These are phyloP conservation scores for Neonectria coccinea DNA, from an alignment of 2,329 filamentous ascomycete species.

Conservation along the genomic window DNA sequence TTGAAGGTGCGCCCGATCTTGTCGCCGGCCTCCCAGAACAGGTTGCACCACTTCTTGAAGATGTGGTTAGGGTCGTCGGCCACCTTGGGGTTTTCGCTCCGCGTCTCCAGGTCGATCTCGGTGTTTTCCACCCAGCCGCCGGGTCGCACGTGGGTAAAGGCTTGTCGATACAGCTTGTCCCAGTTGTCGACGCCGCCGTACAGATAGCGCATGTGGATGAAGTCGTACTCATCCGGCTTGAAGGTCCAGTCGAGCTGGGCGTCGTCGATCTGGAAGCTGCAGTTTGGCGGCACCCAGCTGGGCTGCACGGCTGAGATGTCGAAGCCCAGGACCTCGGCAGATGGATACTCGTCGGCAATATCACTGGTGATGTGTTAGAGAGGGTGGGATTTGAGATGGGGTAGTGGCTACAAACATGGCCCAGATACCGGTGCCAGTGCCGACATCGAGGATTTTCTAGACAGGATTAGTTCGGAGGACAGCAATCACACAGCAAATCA, in stretches of 20 bases:
- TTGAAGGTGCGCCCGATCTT: slow-evolving; percentile 44
- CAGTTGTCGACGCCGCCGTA: slow-evolving; percentile 69
- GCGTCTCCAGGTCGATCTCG: slow-evolving; percentile 38
- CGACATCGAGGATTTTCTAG: slow-evolving; percentile 59
- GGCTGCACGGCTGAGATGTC: slow-evolving; percentile 53
- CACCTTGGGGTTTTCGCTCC: slow-evolving; percentile 27
- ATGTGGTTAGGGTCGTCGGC: slow-evolving; percentile 31
- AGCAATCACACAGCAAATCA: rapidly evolving
- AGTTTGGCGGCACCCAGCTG: slow-evolving; percentile 46
- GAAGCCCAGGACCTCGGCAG: slow-evolving; percentile 48
- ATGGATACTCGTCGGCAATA: slow-evolving; percentile 47
- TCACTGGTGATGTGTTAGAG: slow-evolving; percentile 32
- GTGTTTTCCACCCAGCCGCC: slow-evolving; percentile 47
- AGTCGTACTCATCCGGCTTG: slow-evolving; percentile 61
- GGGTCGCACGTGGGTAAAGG: slow-evolving; percentile 61
- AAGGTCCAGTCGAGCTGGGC: slow-evolving; percentile 58
- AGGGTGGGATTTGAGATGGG: neutral
- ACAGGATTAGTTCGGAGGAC: neutral
- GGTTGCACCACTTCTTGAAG: slow-evolving; percentile 43
- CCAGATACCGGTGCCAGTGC: slow-evolving; percentile 70
- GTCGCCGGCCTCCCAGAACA: slow-evolving; percentile 45
- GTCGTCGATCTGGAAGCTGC: slow-evolving; percentile 52
- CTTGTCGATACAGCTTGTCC: slow-evolving; percentile 63
- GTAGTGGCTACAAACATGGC: slow-evolving; percentile 45
- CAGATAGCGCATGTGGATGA: slow-evolving; percentile 69